phyloP scores from a whole-genome alignment of 2,329 filamentous ascomycete species.

The Fragosphaeria purpurea region DNA sequence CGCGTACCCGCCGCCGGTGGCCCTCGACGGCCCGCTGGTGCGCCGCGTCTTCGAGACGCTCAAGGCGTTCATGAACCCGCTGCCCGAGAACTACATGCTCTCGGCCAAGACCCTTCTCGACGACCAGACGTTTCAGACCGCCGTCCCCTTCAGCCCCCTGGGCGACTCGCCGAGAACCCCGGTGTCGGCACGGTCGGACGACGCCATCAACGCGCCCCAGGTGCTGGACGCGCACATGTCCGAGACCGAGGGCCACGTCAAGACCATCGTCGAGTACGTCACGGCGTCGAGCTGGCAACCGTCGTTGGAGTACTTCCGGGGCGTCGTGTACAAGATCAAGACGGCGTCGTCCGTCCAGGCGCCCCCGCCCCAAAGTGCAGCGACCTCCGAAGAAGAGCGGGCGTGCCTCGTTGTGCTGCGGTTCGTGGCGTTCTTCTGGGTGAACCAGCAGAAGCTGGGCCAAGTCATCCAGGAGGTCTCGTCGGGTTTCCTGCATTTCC shows the following conservation, averaged over 20 bases:
- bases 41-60: conserved; percentile 45
- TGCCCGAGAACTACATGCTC: conserved; percentile 46
- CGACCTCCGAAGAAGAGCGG: conserved; percentile 39
- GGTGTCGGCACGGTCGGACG: conserved; percentile 21
- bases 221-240: conserved; percentile 26
- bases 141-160: background rate
- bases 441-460: conserved; percentile 51
- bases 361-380: conserved; percentile 25
- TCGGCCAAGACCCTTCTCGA: conserved; percentile 49
- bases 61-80: conserved; percentile 47
- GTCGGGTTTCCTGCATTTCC: conserved; percentile 56
- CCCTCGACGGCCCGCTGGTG: conserved; percentile 41
- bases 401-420: conserved; percentile 44
- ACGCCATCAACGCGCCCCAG: conserved; percentile 23
- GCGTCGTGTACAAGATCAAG: conserved; percentile 40
- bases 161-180: conserved; percentile 15
- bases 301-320: conserved; percentile 49
- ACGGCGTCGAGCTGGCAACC: conserved; percentile 54
- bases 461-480: conserved; percentile 56
- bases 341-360: conserved; percentile 31
- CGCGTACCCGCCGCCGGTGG: conserved; percentile 22
- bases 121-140: conserved; percentile 19
- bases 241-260: conserved; percentile 45
- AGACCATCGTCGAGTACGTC: conserved; percentile 51
- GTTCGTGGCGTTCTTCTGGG: conserved; percentile 54